Percentiles rank a stretch among this genome's conserved stretches.
phyloP scores from a whole-genome alignment of 805 yeast species.

The Groenewaldozyma tartarivorans region DNA sequence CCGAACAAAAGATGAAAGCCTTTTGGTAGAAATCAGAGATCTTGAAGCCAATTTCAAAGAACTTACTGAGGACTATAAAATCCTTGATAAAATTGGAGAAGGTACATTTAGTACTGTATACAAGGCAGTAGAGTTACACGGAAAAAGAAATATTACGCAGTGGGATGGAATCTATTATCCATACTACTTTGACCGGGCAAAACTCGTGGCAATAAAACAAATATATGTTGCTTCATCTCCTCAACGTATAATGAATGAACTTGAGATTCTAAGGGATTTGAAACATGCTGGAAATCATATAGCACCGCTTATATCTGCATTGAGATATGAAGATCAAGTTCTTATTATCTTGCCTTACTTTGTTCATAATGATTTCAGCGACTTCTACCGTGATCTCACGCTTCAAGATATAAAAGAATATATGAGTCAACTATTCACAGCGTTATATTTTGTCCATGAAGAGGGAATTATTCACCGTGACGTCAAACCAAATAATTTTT shows the following conservation, averaged over 20 bases:
- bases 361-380: conserved; percentile 79
- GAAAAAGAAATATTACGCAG: conserved; percentile 27
- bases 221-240: conserved; percentile 96
- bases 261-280: conserved; percentile 44
- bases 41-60: conserved; percentile 39
- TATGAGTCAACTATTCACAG: conserved; percentile 69
- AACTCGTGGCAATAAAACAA: conserved; percentile 75
- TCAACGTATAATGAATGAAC: conserved; percentile 78
- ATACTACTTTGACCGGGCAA: conserved; percentile 3
- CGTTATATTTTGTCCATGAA: conserved; percentile 63
- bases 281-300: conserved; percentile 38
- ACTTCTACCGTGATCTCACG: conserved; percentile 72
- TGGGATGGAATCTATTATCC: conserved; percentile 21
- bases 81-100: conserved; percentile 55
- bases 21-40: conserved; percentile 13
- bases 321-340: conserved; percentile 84
- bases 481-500: conserved; percentile 74
- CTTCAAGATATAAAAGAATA: conserved; percentile 72
- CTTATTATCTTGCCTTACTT: conserved; percentile 87
- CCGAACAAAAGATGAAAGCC: conserved; percentile 3
- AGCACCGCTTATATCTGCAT: conserved; percentile 83
- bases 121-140: conserved; percentile 43
- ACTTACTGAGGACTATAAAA: conserved; percentile 38
- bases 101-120: conserved; percentile 59
- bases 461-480: conserved; percentile 85